Conservation (phyloP, 768 basidiomycete species). For the Crassisporium funariophilum region DNA sequence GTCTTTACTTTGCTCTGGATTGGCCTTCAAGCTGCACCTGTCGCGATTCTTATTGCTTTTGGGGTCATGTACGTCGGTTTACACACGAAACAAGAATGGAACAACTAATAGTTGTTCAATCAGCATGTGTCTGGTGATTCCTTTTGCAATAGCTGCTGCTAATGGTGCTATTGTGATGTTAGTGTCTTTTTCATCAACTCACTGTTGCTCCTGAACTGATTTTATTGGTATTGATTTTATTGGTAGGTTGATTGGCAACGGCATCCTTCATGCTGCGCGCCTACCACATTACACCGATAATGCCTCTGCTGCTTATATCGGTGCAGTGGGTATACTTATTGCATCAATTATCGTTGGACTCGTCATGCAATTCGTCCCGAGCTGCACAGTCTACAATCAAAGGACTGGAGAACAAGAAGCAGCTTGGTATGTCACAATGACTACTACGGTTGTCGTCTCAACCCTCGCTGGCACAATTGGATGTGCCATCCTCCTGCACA, state of each 20-base stretch:
- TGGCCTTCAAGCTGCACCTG: not conserved
- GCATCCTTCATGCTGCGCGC: conserved; percentile 7
- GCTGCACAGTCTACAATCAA: not conserved
- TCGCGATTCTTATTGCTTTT: not conserved
- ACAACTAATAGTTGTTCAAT: not conserved
- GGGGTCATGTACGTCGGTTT: not conserved
- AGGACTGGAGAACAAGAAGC: not conserved
- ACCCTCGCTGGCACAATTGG: conserved; percentile 14
- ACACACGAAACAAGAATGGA: not conserved
- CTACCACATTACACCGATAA: conserved; percentile 5
- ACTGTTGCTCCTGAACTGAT: not conserved
- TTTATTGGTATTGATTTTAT: too few species aligned
- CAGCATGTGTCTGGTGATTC: not conserved
- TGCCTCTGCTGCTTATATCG: conserved; percentile 7
- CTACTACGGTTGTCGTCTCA: not conserved
- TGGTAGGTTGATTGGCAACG: conserved; percentile 9
- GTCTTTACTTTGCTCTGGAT: not conserved
- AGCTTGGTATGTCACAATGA: conserved; percentile 1
- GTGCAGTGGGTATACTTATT: conserved; percentile 9
- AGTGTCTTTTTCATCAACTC: not conserved
- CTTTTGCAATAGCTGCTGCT: not conserved
- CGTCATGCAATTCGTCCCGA: not conserved
- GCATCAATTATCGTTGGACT: conserved; percentile 1
- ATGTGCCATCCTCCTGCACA: conserved; percentile 4
- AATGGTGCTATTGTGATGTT: not conserved